A percentile compares a stretch with the other conserved stretches of the same genome.
phyloP scores from a whole-genome alignment of 495 filamentous ascomycete species.

The Aspergillus sclerotiicarbonarius region DNA sequence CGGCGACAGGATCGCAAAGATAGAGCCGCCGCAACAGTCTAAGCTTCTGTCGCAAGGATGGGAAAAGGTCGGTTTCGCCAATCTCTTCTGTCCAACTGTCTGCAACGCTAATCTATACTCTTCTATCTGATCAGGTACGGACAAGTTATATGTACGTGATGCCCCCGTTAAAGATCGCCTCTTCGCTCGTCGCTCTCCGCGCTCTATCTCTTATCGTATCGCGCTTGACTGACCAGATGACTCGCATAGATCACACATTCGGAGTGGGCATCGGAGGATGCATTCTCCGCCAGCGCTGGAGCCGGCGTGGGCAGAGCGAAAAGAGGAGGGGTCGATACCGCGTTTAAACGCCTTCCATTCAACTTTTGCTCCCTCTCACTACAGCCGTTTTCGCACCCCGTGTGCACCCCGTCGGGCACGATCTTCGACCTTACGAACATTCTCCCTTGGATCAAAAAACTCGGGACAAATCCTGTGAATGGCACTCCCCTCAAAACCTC shows the following conservation, averaged over 20 bases:
- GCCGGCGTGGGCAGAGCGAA: constrained; percentile 55
- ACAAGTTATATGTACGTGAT: constrained; percentile 70
- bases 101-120: constrained; percentile 11
- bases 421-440: constrained; percentile 89
- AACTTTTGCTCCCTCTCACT: constrained; percentile 97
- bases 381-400: constrained; percentile 84
- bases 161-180: neutral
- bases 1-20: constrained; percentile 9
- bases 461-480: constrained; percentile 84
- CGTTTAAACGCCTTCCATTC: constrained; percentile 90
- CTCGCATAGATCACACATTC: constrained; percentile 76
- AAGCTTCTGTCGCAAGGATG: constrained; percentile 38
- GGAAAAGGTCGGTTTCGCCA: constrained; percentile 50
- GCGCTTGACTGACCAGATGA: constrained; percentile 10
- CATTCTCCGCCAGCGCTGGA: constrained; percentile 73
- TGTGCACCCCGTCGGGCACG: constrained; percentile 74
- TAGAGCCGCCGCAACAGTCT: constrained; percentile 4
- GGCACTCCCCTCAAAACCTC: constrained; percentile 72
- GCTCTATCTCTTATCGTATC: constrained; percentile 8
- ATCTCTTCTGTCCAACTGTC: neutral
- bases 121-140: constrained; percentile 46
- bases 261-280: constrained; percentile 91
- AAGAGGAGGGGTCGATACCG: constrained; percentile 53
- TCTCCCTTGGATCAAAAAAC: constrained; percentile 87
- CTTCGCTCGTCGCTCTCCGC: constrained; percentile 1